Evolutionary conservation across 2,329 filamentous ascomycete species (phyloP).

Genomic region (Cytospora paraplurivora): DNA sequence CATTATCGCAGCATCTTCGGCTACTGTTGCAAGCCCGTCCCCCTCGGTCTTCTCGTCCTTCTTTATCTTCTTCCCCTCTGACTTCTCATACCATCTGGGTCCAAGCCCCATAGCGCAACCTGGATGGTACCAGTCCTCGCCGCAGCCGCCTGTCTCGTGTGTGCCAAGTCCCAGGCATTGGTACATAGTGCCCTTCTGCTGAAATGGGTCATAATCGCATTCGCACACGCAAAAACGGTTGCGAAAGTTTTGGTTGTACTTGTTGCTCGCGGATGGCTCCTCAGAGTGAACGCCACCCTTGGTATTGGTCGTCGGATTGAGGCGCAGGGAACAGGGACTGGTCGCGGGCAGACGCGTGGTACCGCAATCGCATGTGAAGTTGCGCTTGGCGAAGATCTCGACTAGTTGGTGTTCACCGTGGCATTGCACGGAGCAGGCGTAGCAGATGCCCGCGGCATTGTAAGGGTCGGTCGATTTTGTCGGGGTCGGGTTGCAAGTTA

Average conservation of each 20-base stretch:
- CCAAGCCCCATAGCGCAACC: constrained; percentile 85
- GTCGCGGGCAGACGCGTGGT: constrained; percentile 74
- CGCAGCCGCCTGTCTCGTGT: constrained; percentile 81
- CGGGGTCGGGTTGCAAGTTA: constrained; percentile 89
- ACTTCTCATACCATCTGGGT: constrained; percentile 68
- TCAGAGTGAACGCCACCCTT: constrained; percentile 80
- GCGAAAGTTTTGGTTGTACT: constrained; percentile 93
- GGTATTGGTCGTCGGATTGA: constrained; percentile 70
- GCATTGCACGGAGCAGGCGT: constrained; percentile 94
- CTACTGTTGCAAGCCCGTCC: constrained; percentile 49
- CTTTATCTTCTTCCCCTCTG: constrained; percentile 37
- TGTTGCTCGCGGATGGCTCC: constrained; percentile 70
- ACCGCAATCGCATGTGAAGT: constrained; percentile 96
- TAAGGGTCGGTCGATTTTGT: constrained; percentile 62
- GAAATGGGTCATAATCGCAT: constrained; percentile 82
- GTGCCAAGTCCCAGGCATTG: constrained; percentile 88
- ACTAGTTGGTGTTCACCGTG: constrained; percentile 94
- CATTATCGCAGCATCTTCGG: constrained; percentile 48
- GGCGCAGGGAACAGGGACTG: constrained; percentile 74
- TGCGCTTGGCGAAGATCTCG: constrained; percentile 92
- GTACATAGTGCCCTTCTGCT: constrained; percentile 97
- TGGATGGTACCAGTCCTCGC: constrained; percentile 97
- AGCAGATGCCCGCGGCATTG: constrained; percentile 83
- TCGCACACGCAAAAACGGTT: constrained; percentile 91
- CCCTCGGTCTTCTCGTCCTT: constrained; percentile 36